phyloP scores from a whole-genome alignment of 441 rosid species.

The Corymbia calophylla region DNA sequence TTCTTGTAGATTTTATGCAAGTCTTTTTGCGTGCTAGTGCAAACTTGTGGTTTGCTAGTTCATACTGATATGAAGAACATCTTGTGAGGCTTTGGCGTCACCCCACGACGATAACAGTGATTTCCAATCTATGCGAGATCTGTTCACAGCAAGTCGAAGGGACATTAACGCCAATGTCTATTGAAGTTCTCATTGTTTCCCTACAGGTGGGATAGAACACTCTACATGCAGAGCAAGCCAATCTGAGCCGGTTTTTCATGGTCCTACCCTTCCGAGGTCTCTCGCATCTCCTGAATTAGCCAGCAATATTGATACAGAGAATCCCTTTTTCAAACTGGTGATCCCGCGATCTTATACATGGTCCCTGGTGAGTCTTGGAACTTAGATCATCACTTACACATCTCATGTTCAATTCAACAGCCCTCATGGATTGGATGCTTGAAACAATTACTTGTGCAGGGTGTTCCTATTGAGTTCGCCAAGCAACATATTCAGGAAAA shows the following conservation, averaged over 20 bases:
- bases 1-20: not conserved
- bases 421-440: not conserved
- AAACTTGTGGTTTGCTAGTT: not conserved
- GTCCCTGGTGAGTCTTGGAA: not conserved
- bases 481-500: not conserved
- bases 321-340: not conserved
- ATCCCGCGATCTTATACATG: not conserved
- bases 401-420: not conserved
- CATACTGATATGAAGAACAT: not conserved
- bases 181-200: not conserved
- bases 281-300: not conserved
- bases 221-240: rapidly evolving
- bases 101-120: not conserved
- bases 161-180: not conserved
- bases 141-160: not conserved
- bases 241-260: not conserved
- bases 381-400: not conserved
- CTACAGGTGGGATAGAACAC: not conserved
- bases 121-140: not conserved
- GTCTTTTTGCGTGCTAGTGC: not conserved
- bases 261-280: not conserved
- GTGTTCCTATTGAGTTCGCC: not conserved
- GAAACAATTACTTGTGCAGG: not conserved
- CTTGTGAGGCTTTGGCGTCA: not conserved
- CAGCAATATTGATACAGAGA: not conserved